Base-by-base conservation (phyloP, 2,329 filamentous ascomycete genomes). In the Pseudodiploospora longispora region DNA sequence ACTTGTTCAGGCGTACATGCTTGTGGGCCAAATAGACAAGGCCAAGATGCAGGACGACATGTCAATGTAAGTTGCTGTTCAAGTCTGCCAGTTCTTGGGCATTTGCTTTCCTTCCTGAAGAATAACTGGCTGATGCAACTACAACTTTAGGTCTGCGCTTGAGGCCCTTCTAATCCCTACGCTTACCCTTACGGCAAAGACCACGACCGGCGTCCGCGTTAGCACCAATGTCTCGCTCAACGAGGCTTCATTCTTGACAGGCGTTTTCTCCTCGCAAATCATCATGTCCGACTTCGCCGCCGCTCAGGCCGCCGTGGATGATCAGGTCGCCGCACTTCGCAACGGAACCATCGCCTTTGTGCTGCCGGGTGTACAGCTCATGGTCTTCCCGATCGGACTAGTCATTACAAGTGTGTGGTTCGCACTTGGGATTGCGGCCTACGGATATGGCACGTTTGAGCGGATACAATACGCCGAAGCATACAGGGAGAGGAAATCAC, bases 381-480 rank as follows among this genome's bases (percentile, higher is more conserved):
- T 85, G 54, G 77, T 87, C 48, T 82, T 85, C 62, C 84, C 85
- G 6, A 67, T 83, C 30, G 85, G 85, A 12, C 66, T 83, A n/a
- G 66, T 86, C 52, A 72, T 89, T 54, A 83, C 77, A 3, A 66
- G 74, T 34, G 55, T 75, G 9, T 89, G 85, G 82, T 61, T 78
- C 2, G 50, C 74, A 1, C 48, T 84, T 19, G 77, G 82, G 28
- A 41, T 80, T 6, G 60, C 62, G 0, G 76, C 74, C 27, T 76
- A 83, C 49, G 82, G 74, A 3, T 73, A 75, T 45, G 85, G 85
- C 44, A 87, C 83, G 4, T 72, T 78, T 47, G 74, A 82, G 58
- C 73, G 84, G 43, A 79, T 84, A 46, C 71, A 75, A 57, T 85
- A 83, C 64, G 71, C 80, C 33, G 78, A 84, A 40, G 71, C 76